Evolutionary conservation across 2,329 filamentous ascomycete genomes (phyloP).

Genomic region (Aspergillus sp.): DNA sequence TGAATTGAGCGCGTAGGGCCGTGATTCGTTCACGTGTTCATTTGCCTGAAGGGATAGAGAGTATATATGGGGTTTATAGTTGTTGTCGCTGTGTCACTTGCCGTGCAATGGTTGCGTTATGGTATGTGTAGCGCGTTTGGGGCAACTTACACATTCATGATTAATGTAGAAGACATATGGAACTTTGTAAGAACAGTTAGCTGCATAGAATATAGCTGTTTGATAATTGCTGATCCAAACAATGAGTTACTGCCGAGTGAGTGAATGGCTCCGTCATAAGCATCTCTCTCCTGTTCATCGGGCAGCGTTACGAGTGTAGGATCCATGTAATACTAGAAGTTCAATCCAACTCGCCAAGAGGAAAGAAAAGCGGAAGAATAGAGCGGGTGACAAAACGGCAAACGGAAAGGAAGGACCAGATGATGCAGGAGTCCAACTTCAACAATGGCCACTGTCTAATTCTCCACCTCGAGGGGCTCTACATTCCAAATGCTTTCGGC

Average conservation of each 20-base stretch:
- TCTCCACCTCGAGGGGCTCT: constrained; percentile 67
- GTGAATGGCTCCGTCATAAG: not conserved
- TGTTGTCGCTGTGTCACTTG: not conserved
- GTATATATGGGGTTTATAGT: not conserved
- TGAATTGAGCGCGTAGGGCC: constrained; percentile 64
- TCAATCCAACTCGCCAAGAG: not conserved
- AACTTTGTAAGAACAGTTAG: not conserved
- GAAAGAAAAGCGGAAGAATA: not conserved
- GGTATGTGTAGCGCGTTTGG: not conserved
- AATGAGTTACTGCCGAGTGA: not conserved
- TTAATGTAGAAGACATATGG: not conserved
- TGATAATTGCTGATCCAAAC: not conserved
- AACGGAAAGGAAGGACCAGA: not conserved
- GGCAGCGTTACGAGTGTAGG: not conserved
- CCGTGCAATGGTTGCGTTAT: not conserved
- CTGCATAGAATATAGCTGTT: not conserved
- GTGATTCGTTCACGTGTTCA: not conserved
- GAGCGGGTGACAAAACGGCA: not conserved
- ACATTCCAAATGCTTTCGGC: constrained; percentile 97
- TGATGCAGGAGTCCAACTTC: not conserved
- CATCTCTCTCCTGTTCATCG: not conserved
- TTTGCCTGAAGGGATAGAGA: not conserved
- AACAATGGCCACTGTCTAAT: constrained; percentile 20
- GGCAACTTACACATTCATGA: not conserved
- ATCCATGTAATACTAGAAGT: not conserved